Evolutionary conservation across 345 rosid species (phyloP).

Genomic region (Rubroshorea leprosula): DNA sequence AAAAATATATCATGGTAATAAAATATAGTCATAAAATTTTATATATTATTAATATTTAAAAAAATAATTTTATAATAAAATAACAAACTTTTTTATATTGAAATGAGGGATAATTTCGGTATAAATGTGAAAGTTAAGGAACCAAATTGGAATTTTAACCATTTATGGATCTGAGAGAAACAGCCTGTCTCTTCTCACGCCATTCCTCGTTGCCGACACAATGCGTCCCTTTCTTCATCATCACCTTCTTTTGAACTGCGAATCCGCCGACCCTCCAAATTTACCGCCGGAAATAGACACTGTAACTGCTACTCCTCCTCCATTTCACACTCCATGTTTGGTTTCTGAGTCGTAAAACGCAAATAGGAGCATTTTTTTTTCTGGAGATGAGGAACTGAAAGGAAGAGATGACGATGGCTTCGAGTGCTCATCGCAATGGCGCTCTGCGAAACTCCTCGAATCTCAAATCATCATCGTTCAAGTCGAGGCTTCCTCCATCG

Average conservation of each 20-base stretch:
- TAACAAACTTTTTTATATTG: too few relatives aligned
- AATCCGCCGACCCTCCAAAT: slow-evolving; percentile 13
- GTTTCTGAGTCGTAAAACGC: neutral
- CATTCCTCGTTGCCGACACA: neutral
- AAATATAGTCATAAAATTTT: too few relatives aligned
- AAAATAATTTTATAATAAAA: too few relatives aligned
- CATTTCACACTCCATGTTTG: neutral
- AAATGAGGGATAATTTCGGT: neutral
- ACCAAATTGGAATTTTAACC: too few relatives aligned
- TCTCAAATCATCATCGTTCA: slow-evolving; percentile 63
- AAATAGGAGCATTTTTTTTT: neutral
- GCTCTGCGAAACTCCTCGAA: slow-evolving; percentile 38
- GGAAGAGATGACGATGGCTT: slow-evolving; percentile 37
- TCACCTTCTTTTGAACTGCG: slow-evolving; percentile 28
- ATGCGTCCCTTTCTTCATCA: slow-evolving; percentile 19
- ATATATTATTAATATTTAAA: too few relatives aligned
- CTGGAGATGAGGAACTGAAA: neutral
- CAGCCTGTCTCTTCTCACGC: slow-evolving; percentile 23
- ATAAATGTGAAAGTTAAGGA: too few relatives aligned
- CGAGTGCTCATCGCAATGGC: slow-evolving; percentile 53
- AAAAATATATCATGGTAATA: too few relatives aligned
- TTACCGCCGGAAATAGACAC: slow-evolving; percentile 1
- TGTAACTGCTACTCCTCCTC: neutral
- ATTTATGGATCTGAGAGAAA: slow-evolving; percentile 11
- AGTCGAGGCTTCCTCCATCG: slow-evolving; percentile 53